Conservation (phyloP, 2,329 filamentous ascomycete genomes). For the Sarocladium brachiariae region DNA sequence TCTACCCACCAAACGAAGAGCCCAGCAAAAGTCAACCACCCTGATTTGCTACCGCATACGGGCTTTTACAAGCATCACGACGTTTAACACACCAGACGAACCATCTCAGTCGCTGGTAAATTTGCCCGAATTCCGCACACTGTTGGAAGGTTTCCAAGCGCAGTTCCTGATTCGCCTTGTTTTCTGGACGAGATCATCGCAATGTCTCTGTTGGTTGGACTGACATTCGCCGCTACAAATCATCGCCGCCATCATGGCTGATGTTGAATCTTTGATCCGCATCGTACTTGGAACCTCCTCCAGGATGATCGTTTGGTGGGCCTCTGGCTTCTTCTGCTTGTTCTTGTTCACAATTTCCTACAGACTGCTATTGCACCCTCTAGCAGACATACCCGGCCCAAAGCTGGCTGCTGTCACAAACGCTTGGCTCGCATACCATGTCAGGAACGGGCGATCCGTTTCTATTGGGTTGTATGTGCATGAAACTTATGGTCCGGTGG, state of each 20-base stretch:
- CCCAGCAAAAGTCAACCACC: too few species aligned
- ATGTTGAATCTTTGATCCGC: background rate
- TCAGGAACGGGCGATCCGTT: conserved; percentile 35
- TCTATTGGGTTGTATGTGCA: conserved; percentile 38
- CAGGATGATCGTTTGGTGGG: background rate
- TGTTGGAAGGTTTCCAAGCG: too few species aligned
- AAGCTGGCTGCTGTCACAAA: conserved; percentile 38
- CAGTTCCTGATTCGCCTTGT: too few species aligned
- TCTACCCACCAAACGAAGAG: too few species aligned
- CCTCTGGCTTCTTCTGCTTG: background rate
- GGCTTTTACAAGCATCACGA: too few species aligned
- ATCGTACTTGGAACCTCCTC: background rate
- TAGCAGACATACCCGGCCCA: conserved; percentile 40
- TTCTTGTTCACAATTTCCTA: conserved; percentile 19
- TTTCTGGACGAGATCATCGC: background rate
- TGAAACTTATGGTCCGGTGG: conserved; percentile 38
- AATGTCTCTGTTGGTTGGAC: background rate
- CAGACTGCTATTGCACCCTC: conserved; percentile 35
- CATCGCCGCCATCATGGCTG: background rate
- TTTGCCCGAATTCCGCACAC: too few species aligned
- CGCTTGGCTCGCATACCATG: conserved; percentile 40
- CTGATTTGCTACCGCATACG: too few species aligned
- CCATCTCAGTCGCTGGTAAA: too few species aligned
- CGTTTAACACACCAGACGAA: too few species aligned
- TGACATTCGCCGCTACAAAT: background rate